Percentiles rank a stretch among this genome's conserved stretches.
phyloP scores from a whole-genome alignment of 371 early-diverging fungal species.

The Blakeslea trispora region DNA sequence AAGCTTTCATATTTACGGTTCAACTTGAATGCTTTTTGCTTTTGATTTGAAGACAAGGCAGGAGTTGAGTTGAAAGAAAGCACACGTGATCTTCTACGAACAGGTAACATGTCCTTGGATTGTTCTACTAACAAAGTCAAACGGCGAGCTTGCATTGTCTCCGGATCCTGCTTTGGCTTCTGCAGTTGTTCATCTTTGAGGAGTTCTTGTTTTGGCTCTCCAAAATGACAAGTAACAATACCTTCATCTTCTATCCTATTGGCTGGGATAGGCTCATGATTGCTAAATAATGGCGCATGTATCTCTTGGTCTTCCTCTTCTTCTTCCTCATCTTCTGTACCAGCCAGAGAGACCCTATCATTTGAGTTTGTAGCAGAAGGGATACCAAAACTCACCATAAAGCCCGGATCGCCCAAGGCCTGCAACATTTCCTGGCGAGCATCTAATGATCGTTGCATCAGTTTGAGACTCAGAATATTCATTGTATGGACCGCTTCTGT shows the following conservation, averaged over 20 bases:
- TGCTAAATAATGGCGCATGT: constrained; percentile 23
- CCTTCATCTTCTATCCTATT: constrained; percentile 12
- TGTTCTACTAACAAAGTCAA: neutral
- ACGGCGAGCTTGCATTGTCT: neutral
- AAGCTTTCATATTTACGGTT: constrained; percentile 15
- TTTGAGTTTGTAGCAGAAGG: neutral
- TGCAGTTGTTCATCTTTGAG: neutral
- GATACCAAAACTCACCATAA: constrained; percentile 19
- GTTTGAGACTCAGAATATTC: constrained; percentile 39
- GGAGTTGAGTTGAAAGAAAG: constrained; percentile 16
- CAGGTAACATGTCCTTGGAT: neutral
- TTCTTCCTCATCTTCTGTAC: constrained; percentile 12
- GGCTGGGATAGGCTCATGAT: constrained; percentile 5
- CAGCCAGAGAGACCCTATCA: constrained; percentile 12
- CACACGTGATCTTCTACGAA: constrained; percentile 2
- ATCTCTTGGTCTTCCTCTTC: constrained; percentile 17
- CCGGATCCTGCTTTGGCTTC: neutral
- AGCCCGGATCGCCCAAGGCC: constrained; percentile 24
- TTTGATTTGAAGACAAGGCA: constrained; percentile 1
- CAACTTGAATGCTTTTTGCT: neutral
- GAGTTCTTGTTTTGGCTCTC: neutral
- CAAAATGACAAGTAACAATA: neutral
- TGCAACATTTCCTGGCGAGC: constrained; percentile 38
- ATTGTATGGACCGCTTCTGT: constrained; percentile 42
- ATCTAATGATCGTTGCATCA: constrained; percentile 39